Percentiles rank a stretch among this genome's conserved stretches.
These are phyloP conservation scores for Anthracocystis walkeri DNA, from an alignment of 1,284 basidiomycete genomes.

Conservation along the genomic window DNA sequence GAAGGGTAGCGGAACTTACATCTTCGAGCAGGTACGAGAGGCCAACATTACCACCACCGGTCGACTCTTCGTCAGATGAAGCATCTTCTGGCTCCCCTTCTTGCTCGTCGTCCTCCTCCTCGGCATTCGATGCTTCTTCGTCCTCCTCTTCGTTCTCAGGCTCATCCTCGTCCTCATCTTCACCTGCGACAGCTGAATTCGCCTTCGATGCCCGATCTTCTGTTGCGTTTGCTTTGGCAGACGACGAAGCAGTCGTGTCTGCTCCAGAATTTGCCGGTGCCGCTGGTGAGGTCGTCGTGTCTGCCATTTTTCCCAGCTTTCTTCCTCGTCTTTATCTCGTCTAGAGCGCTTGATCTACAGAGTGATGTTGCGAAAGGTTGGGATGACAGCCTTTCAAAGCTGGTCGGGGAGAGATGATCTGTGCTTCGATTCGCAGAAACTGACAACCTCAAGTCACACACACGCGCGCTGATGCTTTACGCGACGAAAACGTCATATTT, in stretches of 20 bases:
- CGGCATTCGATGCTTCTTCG: not conserved
- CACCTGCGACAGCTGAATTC: not conserved
- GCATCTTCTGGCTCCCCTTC: conserved; percentile 3
- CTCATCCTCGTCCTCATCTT: not conserved
- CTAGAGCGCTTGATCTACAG: not conserved
- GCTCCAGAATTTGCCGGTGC: not conserved
- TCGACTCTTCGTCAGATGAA: conserved; percentile 8
- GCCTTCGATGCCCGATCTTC: not conserved
- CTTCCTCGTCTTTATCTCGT: not conserved
- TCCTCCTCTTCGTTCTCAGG: not conserved
- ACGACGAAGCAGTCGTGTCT: not conserved
- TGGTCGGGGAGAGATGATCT: conserved; percentile 9
- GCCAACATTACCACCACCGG: conserved; percentile 14
- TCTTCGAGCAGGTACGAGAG: conserved; percentile 41
- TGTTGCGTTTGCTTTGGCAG: not conserved
- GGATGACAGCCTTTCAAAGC: not conserved
- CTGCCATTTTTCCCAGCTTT: conserved; percentile 7
- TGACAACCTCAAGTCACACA: conserved; percentile 4
- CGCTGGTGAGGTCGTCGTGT: not conserved
- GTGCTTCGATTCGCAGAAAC: conserved; percentile 19
- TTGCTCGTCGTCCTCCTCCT: conserved; percentile 13
- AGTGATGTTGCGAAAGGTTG: too few relatives aligned
- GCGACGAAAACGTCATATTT: not conserved
- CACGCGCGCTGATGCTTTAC: conserved; percentile 8
- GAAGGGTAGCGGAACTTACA: conserved; percentile 11